Conservation (phyloP, 345 rosid genomes). For the Acer saccharum region DNA sequence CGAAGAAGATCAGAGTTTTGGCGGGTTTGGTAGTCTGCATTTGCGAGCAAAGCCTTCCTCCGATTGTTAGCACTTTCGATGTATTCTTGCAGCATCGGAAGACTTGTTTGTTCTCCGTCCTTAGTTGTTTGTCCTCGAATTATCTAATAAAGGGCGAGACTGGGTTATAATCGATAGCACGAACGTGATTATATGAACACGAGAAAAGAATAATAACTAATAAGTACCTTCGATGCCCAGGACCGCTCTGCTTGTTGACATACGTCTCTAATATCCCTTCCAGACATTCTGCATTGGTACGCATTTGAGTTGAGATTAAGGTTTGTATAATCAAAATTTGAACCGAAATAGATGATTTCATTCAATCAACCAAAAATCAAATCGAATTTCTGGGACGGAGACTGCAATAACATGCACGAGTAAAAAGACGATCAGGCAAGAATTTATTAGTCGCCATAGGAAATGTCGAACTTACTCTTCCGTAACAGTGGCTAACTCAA, state of each 20-base stretch:
- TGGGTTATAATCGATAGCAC: neutral
- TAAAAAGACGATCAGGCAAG: neutral
- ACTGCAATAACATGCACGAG: neutral
- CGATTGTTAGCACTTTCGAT: constrained; percentile 58
- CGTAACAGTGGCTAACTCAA: constrained; percentile 65
- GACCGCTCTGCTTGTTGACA: constrained; percentile 94
- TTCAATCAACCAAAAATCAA: neutral
- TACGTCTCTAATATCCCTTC: constrained; percentile 82
- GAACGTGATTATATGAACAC: neutral
- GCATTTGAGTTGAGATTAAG: neutral
- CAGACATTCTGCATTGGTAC: constrained; percentile 78
- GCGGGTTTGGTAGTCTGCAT: constrained; percentile 37
- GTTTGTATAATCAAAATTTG: neutral
- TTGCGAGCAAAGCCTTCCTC: constrained; percentile 42
- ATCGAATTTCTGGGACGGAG: neutral
- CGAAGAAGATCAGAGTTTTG: constrained; percentile 1
- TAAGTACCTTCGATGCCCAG: constrained; percentile 88
- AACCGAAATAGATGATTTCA: neutral
- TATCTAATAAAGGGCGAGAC: constrained; percentile 40
- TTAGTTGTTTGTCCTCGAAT: constrained; percentile 63
- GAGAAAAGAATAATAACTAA: neutral
- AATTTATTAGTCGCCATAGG: neutral
- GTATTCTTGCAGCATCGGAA: constrained; percentile 77
- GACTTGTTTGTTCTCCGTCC: constrained; percentile 39
- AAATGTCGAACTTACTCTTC: constrained; percentile 45